Base-by-base conservation (phyloP, 805 yeast species). In the Debaryomyces castellii region DNA sequence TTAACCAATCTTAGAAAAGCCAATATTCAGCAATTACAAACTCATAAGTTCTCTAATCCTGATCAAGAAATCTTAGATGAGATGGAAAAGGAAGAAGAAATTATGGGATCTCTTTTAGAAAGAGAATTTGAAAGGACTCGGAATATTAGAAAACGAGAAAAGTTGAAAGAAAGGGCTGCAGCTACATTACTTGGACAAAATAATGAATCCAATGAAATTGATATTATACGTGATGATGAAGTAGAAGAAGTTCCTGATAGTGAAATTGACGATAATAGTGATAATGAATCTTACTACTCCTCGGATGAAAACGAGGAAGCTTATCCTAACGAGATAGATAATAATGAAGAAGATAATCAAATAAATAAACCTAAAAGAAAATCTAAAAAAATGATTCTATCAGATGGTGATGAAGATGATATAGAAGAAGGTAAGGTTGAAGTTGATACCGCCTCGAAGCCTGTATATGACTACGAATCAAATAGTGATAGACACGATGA, bases 61-160 rank as follows among this genome's bases (percentile, higher is more conserved):
- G 61, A 66, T 37, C 48, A 56, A n/a, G 64, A 62, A 23, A 51
- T 60, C 17, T 46, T 63, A 10, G 64, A 67, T 39, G 74, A 70
- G 43, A 60, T 70, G 33, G 74, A 71, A 41, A 62, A 64, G 49
- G 76, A 72, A 41, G 77, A 72, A 36, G 76, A 70, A 39, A 64
- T 64, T 21, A 70, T 72, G 76, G 75, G 71, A 5, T 59, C 67
- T 9, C 60, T 73, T 35, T 64, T 81, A 51, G 79, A 78, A 51
- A 68, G 77, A 46, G 83, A 78, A 55, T 71, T 78, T 49, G 74
- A 73, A 46, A 69, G 83, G 51, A 77, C 67, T 12, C 60, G 71
- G 41, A 67, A 68, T 16, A 69, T 78, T 24, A 68, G 80, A 38
- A 68, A 66, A 50, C 62, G 66, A 45, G 80, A 76, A 49, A 69